Conservation (phyloP, 257 asterid genomes). For the Anisodus tanguticus region DNA sequence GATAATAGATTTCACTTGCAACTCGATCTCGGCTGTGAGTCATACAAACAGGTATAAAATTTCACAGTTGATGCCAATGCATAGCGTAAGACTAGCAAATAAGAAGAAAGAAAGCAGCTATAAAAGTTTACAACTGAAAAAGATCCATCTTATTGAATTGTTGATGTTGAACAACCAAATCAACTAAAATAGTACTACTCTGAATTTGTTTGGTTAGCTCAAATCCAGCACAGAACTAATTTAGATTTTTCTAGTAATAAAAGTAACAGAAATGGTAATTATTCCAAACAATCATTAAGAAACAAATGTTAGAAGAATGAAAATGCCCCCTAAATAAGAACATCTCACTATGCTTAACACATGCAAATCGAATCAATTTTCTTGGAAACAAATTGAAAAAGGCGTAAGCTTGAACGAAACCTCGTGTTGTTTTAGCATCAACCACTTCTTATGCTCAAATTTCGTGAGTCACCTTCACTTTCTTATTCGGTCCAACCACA, state of each 20-base stretch:
- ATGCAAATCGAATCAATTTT: not conserved
- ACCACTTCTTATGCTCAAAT: slow-evolving; percentile 32
- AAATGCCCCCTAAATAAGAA: not conserved
- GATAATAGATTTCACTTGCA: not conserved
- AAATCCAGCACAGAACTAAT: slow-evolving; percentile 18
- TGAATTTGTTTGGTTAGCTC: slow-evolving; percentile 13
- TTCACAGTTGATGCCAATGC: not conserved
- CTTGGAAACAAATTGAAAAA: slow-evolving; percentile 33
- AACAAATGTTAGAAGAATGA: not conserved
- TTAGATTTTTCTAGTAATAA: too few species aligned
- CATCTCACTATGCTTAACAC: not conserved
- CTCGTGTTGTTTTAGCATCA: not conserved
- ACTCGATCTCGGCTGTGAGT: not conserved
- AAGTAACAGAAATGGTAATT: not conserved
- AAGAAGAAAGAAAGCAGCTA: not conserved
- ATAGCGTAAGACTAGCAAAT: not conserved
- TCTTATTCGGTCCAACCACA: slow-evolving; percentile 65
- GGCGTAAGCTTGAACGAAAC: not conserved
- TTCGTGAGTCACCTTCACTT: slow-evolving; percentile 55
- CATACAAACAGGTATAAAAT: not conserved
- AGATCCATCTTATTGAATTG: not conserved
- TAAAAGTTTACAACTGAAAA: not conserved
- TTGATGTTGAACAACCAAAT: not conserved
- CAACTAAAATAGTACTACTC: not conserved
- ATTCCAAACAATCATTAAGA: not conserved